phyloP scores from a whole-genome alignment of 1,284 basidiomycete genomes.

The Austroboletus novae-zelandiae region DNA sequence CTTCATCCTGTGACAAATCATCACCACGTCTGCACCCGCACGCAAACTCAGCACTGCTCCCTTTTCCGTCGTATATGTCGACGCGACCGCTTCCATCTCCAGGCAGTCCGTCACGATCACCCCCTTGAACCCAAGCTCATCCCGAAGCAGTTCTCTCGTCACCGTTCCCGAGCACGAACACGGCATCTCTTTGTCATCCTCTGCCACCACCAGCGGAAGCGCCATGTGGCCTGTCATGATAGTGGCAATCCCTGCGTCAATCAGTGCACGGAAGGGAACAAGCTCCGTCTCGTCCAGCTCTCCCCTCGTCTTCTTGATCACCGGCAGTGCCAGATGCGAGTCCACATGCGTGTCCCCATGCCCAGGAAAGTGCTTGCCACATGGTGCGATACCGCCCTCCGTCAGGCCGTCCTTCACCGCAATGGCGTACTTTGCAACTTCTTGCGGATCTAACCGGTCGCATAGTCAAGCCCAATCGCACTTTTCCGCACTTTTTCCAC shows the following conservation, averaged over 20 bases:
- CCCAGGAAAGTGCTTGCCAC: slow-evolving; percentile 69
- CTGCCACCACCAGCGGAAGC: slow-evolving; percentile 49
- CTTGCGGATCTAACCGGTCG: slow-evolving; percentile 43
- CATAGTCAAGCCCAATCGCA: not conserved
- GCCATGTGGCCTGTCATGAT: slow-evolving; percentile 75
- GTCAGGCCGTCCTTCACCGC: slow-evolving; percentile 51
- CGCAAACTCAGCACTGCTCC: slow-evolving; percentile 54
- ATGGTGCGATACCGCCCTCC: slow-evolving; percentile 51
- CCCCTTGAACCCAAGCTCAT: slow-evolving; percentile 48
- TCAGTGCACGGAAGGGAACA: slow-evolving; percentile 52
- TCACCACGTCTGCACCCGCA: slow-evolving; percentile 66
- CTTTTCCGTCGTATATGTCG: slow-evolving; percentile 48
- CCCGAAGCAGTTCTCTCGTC: slow-evolving; percentile 52
- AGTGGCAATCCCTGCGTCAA: slow-evolving; percentile 43
- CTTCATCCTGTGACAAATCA: slow-evolving; percentile 64
- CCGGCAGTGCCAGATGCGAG: slow-evolving; percentile 64
- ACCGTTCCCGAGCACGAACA: slow-evolving; percentile 54
- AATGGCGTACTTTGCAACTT: slow-evolving; percentile 47
- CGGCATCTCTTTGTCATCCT: slow-evolving; percentile 48
- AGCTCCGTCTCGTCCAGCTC: slow-evolving; percentile 50
- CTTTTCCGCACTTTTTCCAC: not conserved
- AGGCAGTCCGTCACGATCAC: slow-evolving; percentile 67
- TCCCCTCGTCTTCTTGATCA: slow-evolving; percentile 48
- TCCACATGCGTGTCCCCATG: slow-evolving; percentile 72
- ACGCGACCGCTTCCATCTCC: slow-evolving; percentile 67